Evolutionary conservation across 2,329 filamentous ascomycete species (phyloP), one percentile per base, ranked within the genome.

Genomic region (Amauroascus niger): DNA sequence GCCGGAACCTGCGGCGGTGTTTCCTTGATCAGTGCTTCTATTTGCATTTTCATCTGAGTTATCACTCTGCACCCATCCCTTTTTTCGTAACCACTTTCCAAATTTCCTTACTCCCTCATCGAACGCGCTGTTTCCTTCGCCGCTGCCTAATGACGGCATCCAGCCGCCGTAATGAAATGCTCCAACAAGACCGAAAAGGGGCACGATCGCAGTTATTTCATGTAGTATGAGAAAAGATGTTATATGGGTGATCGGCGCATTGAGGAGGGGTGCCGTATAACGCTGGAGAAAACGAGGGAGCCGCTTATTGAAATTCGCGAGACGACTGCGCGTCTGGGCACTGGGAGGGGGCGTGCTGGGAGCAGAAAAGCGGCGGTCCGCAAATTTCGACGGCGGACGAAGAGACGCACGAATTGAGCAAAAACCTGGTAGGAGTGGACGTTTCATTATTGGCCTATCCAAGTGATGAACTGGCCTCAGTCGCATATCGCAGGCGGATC

Each of bases 221-320:
- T 98, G 93, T 0, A 98, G 78, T 37, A 96, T 74, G 9, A 97
- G 75, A 68, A 98, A 98, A 0, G 91, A 84, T 1, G 85, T 81
- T 40, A 95, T 76, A 70, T 96, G 88, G 0, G 87, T 87, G 43
- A 89, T 69, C 0, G 93, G 93, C 0, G 89, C 89, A 53, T 79
- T 76, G 54, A 83, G 80, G 2, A 98, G 79, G 0, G 82, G 81
- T 0, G 74, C 70, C 0, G 87, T 83, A 71, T 89, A 87, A 50
- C 74, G 77, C 54, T 80, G 85, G 11, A 94, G 76, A 57, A 82
- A 83, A 3, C 65, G 71, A 2, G 88, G 88, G 6, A 87, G 76
- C 57, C 76, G 76, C 30, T 66, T 64, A 57, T 71, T 72, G 54
- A 71, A 62, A 35, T 53, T 61, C 51, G 61, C 67, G 40, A 71